Base-by-base conservation (phyloP, 148 eudicot genomes). In the Nyssa sinensis region DNA sequence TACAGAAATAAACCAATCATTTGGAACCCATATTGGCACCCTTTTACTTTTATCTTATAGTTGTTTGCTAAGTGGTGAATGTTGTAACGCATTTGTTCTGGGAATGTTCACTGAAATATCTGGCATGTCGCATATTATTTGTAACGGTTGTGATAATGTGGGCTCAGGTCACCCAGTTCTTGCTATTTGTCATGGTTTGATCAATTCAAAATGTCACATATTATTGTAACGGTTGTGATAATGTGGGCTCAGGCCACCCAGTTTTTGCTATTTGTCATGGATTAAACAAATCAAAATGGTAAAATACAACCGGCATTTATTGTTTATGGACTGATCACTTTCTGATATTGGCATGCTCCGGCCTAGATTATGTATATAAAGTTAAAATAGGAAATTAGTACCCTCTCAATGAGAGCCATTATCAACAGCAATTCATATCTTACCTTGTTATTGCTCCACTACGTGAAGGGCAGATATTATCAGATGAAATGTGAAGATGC, bases 11-110 rank as follows among this genome's bases (percentile, higher is more conserved):
- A n/a, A n/a, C n/a, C n/a, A n/a, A n/a, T n/a, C n/a, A n/a, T n/a
- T n/a, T n/a, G n/a, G n/a, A n/a, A n/a, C n/a, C n/a, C n/a, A n/a
- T n/a, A n/a, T n/a, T 44, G 17, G 47, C 47, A 41, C 13, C 10
- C 47, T 71, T 17, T 49, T 47, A 24, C 33, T 69, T 16, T 29
- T 70, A 30, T 58, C 6, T 7, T 37, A 24, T 49, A 71, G 30
- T 57, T 70, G 51, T 44, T 19, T 44, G 62, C 73, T 21, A 12
- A 70, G 73, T 70, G 64, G 73, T 33, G 63, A 33, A 55, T 31
- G 32, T 37, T 71, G 1, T 35, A 32, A 44, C 35, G n/a, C n/a
- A n/a, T n/a, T n/a, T n/a, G n/a, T 66, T 25, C 64, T 12, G 64
- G 74, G 49, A 70, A 71, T 71, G 51, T 71, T 39, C 51, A 33